Evolutionary conservation across 768 basidiomycete genomes (phyloP).

Genomic region (Kwoniella botswanensis): DNA sequence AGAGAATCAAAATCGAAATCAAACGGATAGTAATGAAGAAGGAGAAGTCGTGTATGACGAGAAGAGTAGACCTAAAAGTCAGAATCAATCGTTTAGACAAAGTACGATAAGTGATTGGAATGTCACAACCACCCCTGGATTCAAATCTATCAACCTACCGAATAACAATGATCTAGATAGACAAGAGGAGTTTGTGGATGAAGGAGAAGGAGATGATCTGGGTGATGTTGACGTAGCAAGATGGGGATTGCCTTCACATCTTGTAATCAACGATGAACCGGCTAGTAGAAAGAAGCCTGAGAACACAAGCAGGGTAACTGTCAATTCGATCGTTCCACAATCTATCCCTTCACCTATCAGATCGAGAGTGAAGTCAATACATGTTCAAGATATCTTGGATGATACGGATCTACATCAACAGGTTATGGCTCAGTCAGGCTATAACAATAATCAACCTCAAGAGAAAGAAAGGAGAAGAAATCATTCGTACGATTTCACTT

Average conservation of each 20-base stretch:
- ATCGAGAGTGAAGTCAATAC: conserved; percentile 8
- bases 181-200: not conserved
- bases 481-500: conserved; percentile 18
- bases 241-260: conserved; percentile 45
- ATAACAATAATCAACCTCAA: not conserved
- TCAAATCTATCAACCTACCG: not conserved
- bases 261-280: conserved; percentile 18
- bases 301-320: conserved; percentile 10
- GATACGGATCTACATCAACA: conserved; percentile 6
- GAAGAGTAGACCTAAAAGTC: not conserved
- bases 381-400: conserved; percentile 17
- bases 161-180: not conserved
- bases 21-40: not conserved
- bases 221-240: conserved; percentile 37
- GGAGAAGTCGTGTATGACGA: not conserved
- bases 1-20: not conserved
- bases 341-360: conserved; percentile 13
- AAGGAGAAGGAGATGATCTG: conserved; percentile 16
- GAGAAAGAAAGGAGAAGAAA: not conserved
- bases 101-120: conserved; percentile 14
- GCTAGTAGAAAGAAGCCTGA: not conserved
- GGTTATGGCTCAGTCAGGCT: conserved; percentile 4
- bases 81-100: conserved; percentile 14
- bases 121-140: not conserved
- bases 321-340: conserved; percentile 1